Evolutionary conservation across 805 yeast species (phyloP), one percentile per base, ranked within the genome.

Genomic region (Candida loeiensis): DNA sequence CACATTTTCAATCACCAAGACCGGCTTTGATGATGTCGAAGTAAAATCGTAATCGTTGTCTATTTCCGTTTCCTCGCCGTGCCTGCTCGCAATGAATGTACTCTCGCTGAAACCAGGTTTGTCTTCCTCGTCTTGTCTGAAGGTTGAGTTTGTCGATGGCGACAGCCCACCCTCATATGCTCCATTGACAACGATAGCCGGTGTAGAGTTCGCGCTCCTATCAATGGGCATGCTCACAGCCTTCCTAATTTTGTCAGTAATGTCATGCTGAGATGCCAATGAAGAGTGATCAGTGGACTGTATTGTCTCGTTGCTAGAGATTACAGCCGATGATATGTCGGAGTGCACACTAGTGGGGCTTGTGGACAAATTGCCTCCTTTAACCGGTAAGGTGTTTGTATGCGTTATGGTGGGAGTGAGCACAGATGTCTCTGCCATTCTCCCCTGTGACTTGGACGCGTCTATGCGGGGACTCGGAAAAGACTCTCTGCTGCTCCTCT

Each of bases 211-310:
- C 2, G 28, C 24, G n/a, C 39, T 15, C 19, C 39, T 29, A 19
- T 42, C 41, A 26, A 27, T 15, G 12, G 18, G 37, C 26, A 36
- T 30, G 9, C 5, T 36, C 33, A 24, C 30, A 11, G 32, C 24
- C 27, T 37, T 39, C 20, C 29, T 40, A 14, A 37, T 20, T 33
- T 46, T 39, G 18, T 37, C 40, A 31, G 32, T 28, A 34, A 37
- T 37, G 22, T 40, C 58, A 30, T 40, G 44, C 15, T 51, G 58
- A 13, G 57, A 54, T 3, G 45, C 31, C 15, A 58, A 40, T 4
- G 58, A 48, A 2, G 64, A 59, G 43, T 56, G 59, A 31, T 60
- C 65, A 3, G 67, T 59, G 5, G 62, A 57, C 25, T 53, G 63
- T 11, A 54, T 45, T 1, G 66, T 58, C 8, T 58, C 60, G 37